phyloP scores from a whole-genome alignment of 305 asterid genomes.

The Solanum hybrid region DNA sequence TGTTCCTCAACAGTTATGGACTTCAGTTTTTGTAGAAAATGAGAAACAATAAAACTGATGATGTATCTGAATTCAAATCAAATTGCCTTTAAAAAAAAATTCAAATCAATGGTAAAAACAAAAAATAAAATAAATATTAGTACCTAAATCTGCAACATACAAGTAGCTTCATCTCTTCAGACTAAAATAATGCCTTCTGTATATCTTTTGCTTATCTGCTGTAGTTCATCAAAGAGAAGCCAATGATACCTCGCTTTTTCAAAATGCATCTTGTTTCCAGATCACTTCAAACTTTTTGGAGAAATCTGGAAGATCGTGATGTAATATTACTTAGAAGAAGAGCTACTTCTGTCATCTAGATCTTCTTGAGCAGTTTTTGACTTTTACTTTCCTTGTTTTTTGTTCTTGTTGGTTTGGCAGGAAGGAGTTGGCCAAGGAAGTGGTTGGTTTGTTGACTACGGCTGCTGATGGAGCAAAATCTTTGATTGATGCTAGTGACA shows the following conservation, averaged over 20 bases:
- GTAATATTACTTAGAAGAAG: neutral
- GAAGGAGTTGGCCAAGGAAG: conserved; percentile 90
- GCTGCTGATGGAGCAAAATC: conserved; percentile 97
- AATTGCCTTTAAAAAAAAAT: neutral
- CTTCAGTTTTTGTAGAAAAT: neutral
- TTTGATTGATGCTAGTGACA: conserved; percentile 90
- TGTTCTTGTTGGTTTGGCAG: conserved; percentile 27
- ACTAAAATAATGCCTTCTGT: neutral
- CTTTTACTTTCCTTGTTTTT: neutral
- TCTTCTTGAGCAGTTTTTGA: neutral
- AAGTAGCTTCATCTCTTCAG: neutral
- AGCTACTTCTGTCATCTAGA: neutral
- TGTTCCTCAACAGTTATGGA: neutral
- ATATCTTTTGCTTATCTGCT: neutral
- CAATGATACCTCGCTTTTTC: neutral
- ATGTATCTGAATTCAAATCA: neutral
- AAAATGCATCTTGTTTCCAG: neutral
- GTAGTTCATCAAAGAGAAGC: neutral
- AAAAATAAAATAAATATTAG: neutral
- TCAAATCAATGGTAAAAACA: neutral
- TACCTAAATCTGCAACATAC: neutral
- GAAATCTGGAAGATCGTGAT: neutral
- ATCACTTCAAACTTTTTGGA: neutral
- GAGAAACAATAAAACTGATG: neutral
- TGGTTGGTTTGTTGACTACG: conserved; percentile 81